These are phyloP conservation scores for Adansonia madagascariensis DNA, from an alignment of 441 rosid species.

Conservation along the genomic window DNA sequence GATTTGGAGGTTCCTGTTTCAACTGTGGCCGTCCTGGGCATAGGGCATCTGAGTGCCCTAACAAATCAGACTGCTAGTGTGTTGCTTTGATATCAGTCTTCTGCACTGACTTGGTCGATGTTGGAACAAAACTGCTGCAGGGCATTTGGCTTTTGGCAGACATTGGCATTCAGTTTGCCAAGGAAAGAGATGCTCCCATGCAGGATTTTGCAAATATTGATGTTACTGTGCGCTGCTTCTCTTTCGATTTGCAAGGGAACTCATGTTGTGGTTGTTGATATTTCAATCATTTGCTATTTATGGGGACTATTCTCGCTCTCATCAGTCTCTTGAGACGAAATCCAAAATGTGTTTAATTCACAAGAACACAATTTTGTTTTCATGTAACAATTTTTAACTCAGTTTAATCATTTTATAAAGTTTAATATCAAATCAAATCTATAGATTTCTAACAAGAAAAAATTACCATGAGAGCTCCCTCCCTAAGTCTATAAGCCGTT, in stretches of 20 bases:
- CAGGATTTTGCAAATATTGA: not conserved
- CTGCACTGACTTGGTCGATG: not conserved
- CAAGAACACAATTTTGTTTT: no score
- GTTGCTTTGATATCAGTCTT: not conserved
- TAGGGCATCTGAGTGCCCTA: slow-evolving; percentile 89
- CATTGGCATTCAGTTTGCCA: slow-evolving; percentile 1
- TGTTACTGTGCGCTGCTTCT: not conserved
- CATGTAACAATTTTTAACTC: no score
- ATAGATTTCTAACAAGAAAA: no score
- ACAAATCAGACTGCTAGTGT: slow-evolving; percentile 44
- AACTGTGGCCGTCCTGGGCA: slow-evolving; percentile 82
- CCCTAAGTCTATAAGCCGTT: no score
- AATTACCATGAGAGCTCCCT: no score
- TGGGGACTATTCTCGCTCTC: not conserved
- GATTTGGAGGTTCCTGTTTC: slow-evolving; percentile 87
- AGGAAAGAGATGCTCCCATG: not conserved
- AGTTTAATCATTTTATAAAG: no score
- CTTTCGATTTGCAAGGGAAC: not conserved
- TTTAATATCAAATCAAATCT: no score
- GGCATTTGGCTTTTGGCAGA: not conserved
- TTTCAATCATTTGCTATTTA: not conserved
- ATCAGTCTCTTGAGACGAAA: no score
- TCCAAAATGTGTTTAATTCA: no score
- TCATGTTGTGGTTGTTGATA: not conserved
- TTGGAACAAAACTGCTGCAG: not conserved